A percentile compares a stretch with the other conserved stretches of the same genome.
Conservation (phyloP, 2,329 filamentous ascomycete species). For the Trichophyton simii region DNA sequence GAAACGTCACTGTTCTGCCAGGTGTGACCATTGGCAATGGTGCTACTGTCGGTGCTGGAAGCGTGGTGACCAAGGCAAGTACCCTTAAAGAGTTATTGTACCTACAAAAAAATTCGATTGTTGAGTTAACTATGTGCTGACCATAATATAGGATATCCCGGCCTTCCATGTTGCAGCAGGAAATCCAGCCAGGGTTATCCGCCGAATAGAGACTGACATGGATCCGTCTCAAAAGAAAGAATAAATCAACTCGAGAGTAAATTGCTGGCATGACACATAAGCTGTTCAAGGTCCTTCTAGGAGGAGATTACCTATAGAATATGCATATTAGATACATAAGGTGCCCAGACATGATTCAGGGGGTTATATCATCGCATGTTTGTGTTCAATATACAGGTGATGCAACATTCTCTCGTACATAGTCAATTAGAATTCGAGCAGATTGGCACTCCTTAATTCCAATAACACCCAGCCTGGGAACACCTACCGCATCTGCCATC, state of each 20-base stretch:
- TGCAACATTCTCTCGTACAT: constrained; percentile 3
- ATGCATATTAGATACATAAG: not conserved
- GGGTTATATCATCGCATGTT: not conserved
- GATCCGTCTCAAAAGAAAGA: constrained; percentile 9
- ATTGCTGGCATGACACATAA: not conserved
- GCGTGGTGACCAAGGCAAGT: constrained; percentile 61
- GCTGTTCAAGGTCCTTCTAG: not conserved
- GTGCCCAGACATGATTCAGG: not conserved
- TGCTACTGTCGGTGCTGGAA: constrained; percentile 62
- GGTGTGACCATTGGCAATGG: constrained; percentile 70
- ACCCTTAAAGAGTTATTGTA: not conserved
- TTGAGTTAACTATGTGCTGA: not conserved
- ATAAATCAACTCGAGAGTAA: not conserved
- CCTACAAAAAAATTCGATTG: not conserved
- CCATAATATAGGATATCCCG: constrained; percentile 26
- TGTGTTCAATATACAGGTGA: not conserved
- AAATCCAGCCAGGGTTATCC: constrained; percentile 29
- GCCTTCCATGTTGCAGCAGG: constrained; percentile 31
- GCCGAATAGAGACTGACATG: constrained; percentile 29
- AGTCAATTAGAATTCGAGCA: constrained; percentile 8
- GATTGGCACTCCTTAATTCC: constrained; percentile 1
- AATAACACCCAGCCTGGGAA: constrained; percentile 7
- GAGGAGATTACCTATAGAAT: not conserved
- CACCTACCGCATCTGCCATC: constrained; percentile 4
- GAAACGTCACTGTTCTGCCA: constrained; percentile 56